Conservation (phyloP, 441 rosid genomes). For the Eugenia klotzschiana region DNA sequence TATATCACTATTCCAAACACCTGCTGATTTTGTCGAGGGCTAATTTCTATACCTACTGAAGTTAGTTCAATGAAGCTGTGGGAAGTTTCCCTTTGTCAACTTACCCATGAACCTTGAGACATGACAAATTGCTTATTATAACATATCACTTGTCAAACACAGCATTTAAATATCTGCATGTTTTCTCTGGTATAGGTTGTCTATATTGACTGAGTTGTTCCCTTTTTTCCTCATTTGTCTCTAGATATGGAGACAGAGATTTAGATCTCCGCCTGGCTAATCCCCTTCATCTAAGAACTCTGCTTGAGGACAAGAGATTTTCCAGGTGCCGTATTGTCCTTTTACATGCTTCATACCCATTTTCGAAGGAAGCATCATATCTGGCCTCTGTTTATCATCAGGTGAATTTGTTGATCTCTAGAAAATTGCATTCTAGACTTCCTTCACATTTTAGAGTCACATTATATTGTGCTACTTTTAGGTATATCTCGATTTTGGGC, state of each 20-base stretch:
- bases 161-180: neutral
- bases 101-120: neutral
- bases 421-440: neutral
- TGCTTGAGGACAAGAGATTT: slow-evolving; percentile 80
- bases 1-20: neutral
- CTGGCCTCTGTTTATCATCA: slow-evolving; percentile 79
- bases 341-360: slow-evolving; percentile 92
- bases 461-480: slow-evolving; percentile 17
- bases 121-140: neutral
- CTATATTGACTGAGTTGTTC: neutral
- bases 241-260: slow-evolving; percentile 89
- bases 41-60: neutral
- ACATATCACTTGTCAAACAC: neutral
- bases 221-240: neutral
- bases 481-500: slow-evolving; percentile 95
- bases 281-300: slow-evolving; percentile 69
- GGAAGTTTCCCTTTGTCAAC: neutral
- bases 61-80: neutral
- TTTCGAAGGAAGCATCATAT: slow-evolving; percentile 87
- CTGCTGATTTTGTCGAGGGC: neutral
- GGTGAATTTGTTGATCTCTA: slow-evolving; percentile 21
- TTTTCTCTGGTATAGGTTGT: neutral
- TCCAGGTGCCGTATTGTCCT: slow-evolving; percentile 59
- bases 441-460: slow-evolving; percentile 1
- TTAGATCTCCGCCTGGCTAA: slow-evolving; percentile 78